Conservation (phyloP, 352 stramenopile genomes). For the Globisporangium viniferum region DNA sequence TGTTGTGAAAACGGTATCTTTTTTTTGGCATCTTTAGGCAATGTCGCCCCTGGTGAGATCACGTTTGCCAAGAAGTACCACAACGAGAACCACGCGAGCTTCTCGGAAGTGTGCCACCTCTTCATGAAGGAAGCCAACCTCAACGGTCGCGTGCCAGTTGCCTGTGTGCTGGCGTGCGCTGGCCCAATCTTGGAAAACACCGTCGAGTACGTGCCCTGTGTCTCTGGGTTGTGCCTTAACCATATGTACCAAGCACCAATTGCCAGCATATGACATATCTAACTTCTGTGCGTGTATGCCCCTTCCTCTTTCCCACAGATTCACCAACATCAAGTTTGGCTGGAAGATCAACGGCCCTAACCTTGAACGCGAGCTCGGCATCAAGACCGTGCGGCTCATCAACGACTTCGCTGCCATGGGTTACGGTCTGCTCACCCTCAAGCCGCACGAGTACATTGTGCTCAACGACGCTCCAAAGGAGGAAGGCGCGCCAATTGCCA, state of each 20-base stretch:
- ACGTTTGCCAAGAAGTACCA: constrained; percentile 87
- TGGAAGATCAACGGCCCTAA: constrained; percentile 86
- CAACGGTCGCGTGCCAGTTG: constrained; percentile 49
- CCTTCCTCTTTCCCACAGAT: constrained; percentile 27
- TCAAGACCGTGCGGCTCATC: constrained; percentile 89
- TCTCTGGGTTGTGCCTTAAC: not conserved
- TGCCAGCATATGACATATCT: not conserved
- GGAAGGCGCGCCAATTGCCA: constrained; percentile 90
- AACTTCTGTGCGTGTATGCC: not conserved
- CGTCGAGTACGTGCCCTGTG: constrained; percentile 48
- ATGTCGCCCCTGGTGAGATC: constrained; percentile 74
- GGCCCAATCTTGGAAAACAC: constrained; percentile 82
- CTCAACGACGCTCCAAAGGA: constrained; percentile 76
- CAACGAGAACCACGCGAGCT: constrained; percentile 79
- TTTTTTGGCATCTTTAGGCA: constrained; percentile 24
- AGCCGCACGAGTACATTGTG: constrained; percentile 90
- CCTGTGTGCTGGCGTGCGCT: constrained; percentile 75
- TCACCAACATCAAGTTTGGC: constrained; percentile 93
- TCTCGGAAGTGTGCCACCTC: constrained; percentile 87
- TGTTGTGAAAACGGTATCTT: constrained; percentile 4
- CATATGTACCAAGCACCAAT: not conserved
- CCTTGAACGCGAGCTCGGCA: constrained; percentile 80
- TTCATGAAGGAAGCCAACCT: constrained; percentile 93
- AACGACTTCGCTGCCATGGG: constrained; percentile 98
- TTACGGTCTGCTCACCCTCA: constrained; percentile 95